These are phyloP conservation scores for Emergomyces orientalis DNA, from an alignment of 2,329 filamentous ascomycete species.

Conservation along the genomic window DNA sequence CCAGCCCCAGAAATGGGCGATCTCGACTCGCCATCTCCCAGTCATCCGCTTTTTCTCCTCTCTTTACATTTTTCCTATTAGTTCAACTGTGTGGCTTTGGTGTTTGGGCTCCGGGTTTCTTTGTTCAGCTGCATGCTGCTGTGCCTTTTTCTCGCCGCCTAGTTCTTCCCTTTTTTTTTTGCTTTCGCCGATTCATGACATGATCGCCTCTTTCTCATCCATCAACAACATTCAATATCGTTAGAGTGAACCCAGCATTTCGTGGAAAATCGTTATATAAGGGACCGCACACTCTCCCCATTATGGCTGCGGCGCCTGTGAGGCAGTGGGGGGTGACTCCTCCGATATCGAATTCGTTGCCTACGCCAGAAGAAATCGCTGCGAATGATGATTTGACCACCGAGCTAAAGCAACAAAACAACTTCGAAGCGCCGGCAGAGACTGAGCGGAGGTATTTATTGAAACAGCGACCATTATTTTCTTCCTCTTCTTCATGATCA, in stretches of 20 bases:
- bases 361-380: slow-evolving; percentile 65
- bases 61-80: neutral
- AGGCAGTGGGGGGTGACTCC: slow-evolving; percentile 66
- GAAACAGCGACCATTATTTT: neutral
- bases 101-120: slow-evolving; percentile 5
- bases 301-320: slow-evolving; percentile 30
- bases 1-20: neutral
- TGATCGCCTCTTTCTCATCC: neutral
- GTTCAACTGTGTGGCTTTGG: neutral
- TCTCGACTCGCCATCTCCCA: neutral
- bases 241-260: neutral
- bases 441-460: slow-evolving; percentile 63
- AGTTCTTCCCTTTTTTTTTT: neutral
- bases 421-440: slow-evolving; percentile 76
- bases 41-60: neutral
- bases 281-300: neutral
- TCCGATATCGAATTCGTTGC: slow-evolving; percentile 68
- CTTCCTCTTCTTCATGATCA: neutral
- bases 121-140: neutral
- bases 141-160: neutral
- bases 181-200: neutral
- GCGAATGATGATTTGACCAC: slow-evolving; percentile 70
- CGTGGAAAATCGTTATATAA: neutral
- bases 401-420: slow-evolving; percentile 80
- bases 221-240: neutral